A percentile compares a stretch with the other conserved stretches of the same genome.
phyloP scores from a whole-genome alignment of 2,329 filamentous ascomycete species.

The Fusarium tricinctum region DNA sequence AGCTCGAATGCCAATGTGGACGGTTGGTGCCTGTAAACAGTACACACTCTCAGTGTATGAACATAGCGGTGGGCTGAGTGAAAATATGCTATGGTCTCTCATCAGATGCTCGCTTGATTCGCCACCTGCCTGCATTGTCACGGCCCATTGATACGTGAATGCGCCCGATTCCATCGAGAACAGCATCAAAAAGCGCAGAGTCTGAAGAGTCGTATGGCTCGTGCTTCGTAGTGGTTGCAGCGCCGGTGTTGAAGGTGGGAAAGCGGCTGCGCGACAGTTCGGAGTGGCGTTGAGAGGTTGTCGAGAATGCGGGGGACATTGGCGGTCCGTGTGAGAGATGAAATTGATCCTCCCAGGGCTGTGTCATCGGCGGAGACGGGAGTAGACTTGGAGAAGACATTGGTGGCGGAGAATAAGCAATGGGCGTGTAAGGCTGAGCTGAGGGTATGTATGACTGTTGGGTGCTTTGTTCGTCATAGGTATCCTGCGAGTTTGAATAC shows the following conservation, averaged over 20 bases:
- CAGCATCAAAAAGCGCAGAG: conserved; percentile 52
- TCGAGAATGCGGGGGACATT: conserved; percentile 23
- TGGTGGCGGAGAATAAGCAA: conserved; percentile 30
- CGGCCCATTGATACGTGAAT: conserved; percentile 55
- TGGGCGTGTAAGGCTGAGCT: conserved; percentile 43
- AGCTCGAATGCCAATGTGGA: not conserved
- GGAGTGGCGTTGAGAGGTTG: conserved; percentile 7
- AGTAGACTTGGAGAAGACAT: conserved; percentile 39
- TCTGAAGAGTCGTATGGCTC: conserved; percentile 44
- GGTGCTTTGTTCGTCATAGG: conserved; percentile 13
- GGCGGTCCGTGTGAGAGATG: conserved; percentile 16
- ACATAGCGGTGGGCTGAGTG: conserved; percentile 2
- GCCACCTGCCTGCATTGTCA: conserved; percentile 59
- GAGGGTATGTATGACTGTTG: conserved; percentile 41
- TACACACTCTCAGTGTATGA: not conserved
- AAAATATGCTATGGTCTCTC: conserved; percentile 39
- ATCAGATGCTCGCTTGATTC: conserved; percentile 51
- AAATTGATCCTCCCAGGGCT: conserved; percentile 28
- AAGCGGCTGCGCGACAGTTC: not conserved
- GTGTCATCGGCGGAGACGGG: conserved; percentile 45
- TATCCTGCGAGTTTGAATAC: conserved; percentile 15
- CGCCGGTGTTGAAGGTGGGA: not conserved
- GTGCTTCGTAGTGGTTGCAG: not conserved
- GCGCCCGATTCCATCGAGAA: conserved; percentile 56
- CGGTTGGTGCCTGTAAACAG: too few relatives aligned